A percentile compares a stretch with the other conserved stretches of the same genome.
Conservation (phyloP, 345 rosid species). For the Punica granatum region DNA sequence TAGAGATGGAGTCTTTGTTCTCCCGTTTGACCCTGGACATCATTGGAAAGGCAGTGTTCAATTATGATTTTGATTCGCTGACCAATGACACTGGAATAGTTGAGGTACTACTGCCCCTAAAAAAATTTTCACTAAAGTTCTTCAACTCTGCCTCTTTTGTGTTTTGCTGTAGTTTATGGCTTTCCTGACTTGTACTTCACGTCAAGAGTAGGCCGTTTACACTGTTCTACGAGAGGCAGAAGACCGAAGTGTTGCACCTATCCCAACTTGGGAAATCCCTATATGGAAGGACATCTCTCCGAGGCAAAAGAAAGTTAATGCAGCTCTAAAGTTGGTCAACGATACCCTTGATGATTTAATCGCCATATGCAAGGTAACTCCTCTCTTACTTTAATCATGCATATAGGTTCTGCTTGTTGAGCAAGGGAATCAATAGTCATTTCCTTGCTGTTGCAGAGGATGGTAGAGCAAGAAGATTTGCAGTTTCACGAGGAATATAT, state of each 20-base stretch:
- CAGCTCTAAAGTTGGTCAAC: constrained; percentile 75
- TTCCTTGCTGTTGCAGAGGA: constrained; percentile 37
- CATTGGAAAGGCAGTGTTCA: constrained; percentile 94
- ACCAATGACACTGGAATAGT: constrained; percentile 93
- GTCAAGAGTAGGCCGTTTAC: constrained; percentile 65
- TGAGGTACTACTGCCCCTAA: constrained; percentile 49
- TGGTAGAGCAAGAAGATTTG: constrained; percentile 93
- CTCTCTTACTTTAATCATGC: neutral
- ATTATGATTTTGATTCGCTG: constrained; percentile 87
- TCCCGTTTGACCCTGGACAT: constrained; percentile 87
- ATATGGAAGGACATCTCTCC: constrained; percentile 95
- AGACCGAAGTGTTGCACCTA: constrained; percentile 89
- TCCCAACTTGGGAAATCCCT: constrained; percentile 90
- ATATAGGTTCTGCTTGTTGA: neutral
- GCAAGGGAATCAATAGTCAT: neutral
- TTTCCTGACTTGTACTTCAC: neutral
- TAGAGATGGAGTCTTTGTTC: constrained; percentile 95
- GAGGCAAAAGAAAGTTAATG: constrained; percentile 60
- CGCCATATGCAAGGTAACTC: constrained; percentile 75
- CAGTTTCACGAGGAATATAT: constrained; percentile 87
- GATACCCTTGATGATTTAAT: constrained; percentile 65
- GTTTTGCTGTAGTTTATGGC: neutral
- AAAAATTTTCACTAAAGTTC: neutral
- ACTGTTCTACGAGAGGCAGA: constrained; percentile 91
- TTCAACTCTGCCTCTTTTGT: neutral